Evolutionary conservation across 2,329 filamentous ascomycete genomes (phyloP), one percentile per base, ranked within the genome.

Genomic region (Aschersonia sp.): DNA sequence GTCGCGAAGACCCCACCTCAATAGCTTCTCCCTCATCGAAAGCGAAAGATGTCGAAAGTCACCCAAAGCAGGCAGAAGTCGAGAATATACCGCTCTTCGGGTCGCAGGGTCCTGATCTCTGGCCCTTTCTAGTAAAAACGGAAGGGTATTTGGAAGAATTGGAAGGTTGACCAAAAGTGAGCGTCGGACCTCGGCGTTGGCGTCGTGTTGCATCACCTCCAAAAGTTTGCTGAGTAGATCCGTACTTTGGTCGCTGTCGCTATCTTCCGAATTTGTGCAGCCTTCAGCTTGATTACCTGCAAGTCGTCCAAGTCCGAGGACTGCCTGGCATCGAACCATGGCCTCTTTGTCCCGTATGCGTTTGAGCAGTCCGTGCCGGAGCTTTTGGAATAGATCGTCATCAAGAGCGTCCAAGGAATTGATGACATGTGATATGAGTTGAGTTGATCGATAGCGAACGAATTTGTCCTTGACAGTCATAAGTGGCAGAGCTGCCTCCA

Each of bases 41-140:
- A 98, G 73, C 9, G 88, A 95, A 46, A 98, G 69, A 65, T 96
- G 87, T 47, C 92, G 79, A 66, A 98, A 98, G 65, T 98, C 92
- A 10, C 89, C 92, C 1, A 98, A 71, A 0, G 85, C 85, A 2
- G 92, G 92, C 5, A 98, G 70, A 6, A 98, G 72, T 37, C 85
- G 80, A 1, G 89, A 84, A 61, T 97, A 98, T 2, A 98, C 75
- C 8, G 87, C 84, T 50, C 89, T 76, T 50, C 92, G 76, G 4
- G 89, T 97, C 5, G 81, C 76, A 4, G 86, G 76, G 62, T 98
- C 92, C 49, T 88, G 76, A 60, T 98, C 92, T 59, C 92, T 76
- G 12, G 92, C 90, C 53, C 92, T 77, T 65, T 98, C 92, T 9
- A 98, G 75, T 4, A 98, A 76, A 58, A 84, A 94, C 6, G 87